Conservation (phyloP, 371 early-diverging fungal species). For the Mortierella sp. region DNA sequence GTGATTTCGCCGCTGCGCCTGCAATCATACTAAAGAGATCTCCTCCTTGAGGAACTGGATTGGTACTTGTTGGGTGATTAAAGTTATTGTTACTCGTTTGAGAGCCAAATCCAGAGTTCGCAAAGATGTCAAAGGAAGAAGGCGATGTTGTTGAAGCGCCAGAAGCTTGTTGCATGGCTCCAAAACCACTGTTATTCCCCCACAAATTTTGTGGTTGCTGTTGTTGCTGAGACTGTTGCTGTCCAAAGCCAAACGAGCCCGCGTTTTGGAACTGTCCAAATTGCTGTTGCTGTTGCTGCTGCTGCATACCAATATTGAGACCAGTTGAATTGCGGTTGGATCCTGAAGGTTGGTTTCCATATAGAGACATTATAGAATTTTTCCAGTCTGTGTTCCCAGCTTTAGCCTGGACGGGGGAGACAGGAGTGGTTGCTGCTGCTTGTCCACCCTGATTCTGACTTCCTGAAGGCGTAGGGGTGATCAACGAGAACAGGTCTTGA, state of each 20-base stretch:
- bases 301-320: conserved; percentile 10
- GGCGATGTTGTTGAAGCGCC: neutral
- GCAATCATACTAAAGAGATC: conserved; percentile 50
- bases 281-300: neutral
- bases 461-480: conserved; percentile 30
- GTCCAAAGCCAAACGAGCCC: conserved; percentile 43
- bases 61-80: conserved; percentile 9
- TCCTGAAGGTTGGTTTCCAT: conserved; percentile 47
- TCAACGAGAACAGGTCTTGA: conserved; percentile 47
- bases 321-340: conserved; percentile 35
- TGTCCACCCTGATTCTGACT: conserved; percentile 1
- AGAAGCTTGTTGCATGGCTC: conserved; percentile 40
- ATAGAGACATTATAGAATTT: conserved; percentile 70
- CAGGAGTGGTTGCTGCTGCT: conserved; percentile 2
- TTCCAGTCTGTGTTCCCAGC: conserved; percentile 63
- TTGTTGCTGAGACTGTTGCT: conserved; percentile 12
- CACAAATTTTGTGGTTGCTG: conserved; percentile 39
- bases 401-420: conserved; percentile 16
- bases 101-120: conserved; percentile 9
- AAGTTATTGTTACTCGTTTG: conserved; percentile 7
- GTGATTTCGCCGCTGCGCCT: conserved; percentile 21
- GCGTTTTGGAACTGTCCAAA: conserved; percentile 24
- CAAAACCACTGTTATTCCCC: conserved; percentile 44
- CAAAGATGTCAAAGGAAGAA: conserved; percentile 38
- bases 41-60: conserved; percentile 32